These are phyloP conservation scores for Eucalyptus regnans DNA, from an alignment of 345 rosid species.

Conservation along the genomic window DNA sequence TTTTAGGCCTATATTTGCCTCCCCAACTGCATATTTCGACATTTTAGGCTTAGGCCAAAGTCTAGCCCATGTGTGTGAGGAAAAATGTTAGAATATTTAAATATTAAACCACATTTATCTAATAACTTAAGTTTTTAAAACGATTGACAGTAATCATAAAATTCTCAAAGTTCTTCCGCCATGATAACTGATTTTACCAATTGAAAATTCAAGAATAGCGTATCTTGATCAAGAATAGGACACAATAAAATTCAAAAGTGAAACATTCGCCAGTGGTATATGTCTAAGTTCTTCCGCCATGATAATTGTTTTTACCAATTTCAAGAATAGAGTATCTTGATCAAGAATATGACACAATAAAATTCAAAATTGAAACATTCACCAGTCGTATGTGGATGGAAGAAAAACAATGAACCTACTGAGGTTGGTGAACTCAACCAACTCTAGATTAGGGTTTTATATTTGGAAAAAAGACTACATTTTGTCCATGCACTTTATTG, in stretches of 20 bases:
- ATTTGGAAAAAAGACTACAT: not conserved
- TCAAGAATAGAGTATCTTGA: not conserved
- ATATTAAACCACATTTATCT: too few species aligned
- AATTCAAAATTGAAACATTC: not conserved
- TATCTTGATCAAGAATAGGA: not conserved
- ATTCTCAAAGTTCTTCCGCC: fast-evolving
- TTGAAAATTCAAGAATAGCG: not conserved
- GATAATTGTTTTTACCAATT: not conserved
- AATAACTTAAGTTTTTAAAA: too few species aligned
- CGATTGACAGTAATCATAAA: fast-evolving
- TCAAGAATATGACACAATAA: not conserved
- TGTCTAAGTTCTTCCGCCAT: not conserved
- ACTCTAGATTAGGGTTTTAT: not conserved
- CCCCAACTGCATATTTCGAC: too few species aligned
- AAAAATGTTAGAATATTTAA: too few species aligned
- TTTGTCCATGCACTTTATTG: not conserved
- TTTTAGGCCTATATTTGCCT: too few species aligned
- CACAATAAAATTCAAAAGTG: not conserved
- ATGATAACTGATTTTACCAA: not conserved
- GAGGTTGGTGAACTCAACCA: not conserved
- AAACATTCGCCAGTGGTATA: fast-evolving
- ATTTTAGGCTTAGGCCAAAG: too few species aligned
- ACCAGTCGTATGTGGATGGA: not conserved
- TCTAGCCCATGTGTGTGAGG: too few species aligned
- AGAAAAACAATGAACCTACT: not conserved